Evolutionary conservation across 441 rosid species (phyloP), one percentile per base, ranked within the genome.

Genomic region (Croton setiger): DNA sequence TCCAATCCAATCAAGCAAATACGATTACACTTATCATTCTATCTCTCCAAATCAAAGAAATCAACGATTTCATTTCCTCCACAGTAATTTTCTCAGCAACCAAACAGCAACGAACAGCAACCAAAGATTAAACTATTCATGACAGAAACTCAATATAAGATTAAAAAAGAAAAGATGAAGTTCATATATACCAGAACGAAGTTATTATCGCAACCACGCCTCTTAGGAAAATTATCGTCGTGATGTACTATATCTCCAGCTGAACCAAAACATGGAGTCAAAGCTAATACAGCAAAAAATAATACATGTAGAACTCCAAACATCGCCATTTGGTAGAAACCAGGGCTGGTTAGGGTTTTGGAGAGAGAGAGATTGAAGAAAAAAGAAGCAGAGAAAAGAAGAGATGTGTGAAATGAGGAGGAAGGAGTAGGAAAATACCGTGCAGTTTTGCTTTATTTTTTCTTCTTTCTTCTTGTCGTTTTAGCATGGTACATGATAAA

Each of bases 141-240:
- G 17, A 27, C 20, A 36, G 10, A 47, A 56, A 20, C 51, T 18
- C 13, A 5, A 55, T 31, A 73, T 13, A 45, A n/a, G 7, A 66
- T 54, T 36, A 64, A 9, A 70, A 49, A 62, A 74, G 18, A 55
- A 77, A 62, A 74, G 37, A 37, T 70, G 68, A 68, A 54, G 65
- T 39, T 48, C 49, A 71, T 6, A 4, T 1, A 23, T 86, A 93
- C 99, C 96, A 96, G 79, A 72, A 96, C 96, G 79, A 93, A 96
- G 82, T 93, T 91, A 81, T 96, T 96, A 51, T 86, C 90, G 75
- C 99, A 96, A 13, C 99, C 97, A 39, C 98, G 94, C 83, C 89
- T 87, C 90, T 85, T 92, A 17, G 99, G 99, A 82, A 96, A 89
- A 36, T 63, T 67, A 75, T 88, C 83, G 68, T 96, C 98, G 1